phyloP scores from a whole-genome alignment of 805 yeast species.

The Nakazawaea ambrosiae region DNA sequence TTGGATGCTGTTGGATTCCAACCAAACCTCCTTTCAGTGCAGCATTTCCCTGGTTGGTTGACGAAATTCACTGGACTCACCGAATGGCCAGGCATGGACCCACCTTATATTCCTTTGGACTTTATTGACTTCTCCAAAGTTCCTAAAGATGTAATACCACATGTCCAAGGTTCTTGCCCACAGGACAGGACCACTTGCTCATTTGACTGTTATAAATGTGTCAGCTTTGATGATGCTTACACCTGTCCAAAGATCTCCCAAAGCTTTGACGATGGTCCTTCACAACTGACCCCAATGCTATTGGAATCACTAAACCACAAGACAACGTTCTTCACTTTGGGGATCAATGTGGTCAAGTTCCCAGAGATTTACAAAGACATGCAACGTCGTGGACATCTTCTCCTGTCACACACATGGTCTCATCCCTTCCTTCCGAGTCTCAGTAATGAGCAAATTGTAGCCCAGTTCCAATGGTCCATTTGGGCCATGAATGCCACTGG shows the following conservation, averaged over 20 bases:
- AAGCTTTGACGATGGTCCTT: slow-evolving; percentile 95
- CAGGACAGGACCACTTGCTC: slow-evolving; percentile 54
- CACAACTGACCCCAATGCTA: slow-evolving; percentile 58
- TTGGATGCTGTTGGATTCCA: slow-evolving; percentile 11
- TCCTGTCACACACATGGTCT: slow-evolving; percentile 91
- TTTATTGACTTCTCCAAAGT: slow-evolving; percentile 52
- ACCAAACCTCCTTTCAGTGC: slow-evolving; percentile 4
- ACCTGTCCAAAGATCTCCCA: slow-evolving; percentile 75
- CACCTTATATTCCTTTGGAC: slow-evolving; percentile 82
- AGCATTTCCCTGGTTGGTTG: slow-evolving; percentile 70
- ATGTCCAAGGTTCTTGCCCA: slow-evolving; percentile 56
- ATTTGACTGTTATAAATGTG: slow-evolving; percentile 81
- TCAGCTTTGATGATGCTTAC: slow-evolving; percentile 65
- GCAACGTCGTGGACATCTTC: slow-evolving; percentile 58
- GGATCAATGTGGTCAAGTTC: slow-evolving; percentile 67
- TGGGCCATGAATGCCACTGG: slow-evolving; percentile 99
- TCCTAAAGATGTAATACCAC: slow-evolving; percentile 37
- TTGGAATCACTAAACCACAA: slow-evolving; percentile 43
- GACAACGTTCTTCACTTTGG: slow-evolving; percentile 81
- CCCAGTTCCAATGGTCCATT: slow-evolving; percentile 89
- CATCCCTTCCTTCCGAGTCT: slow-evolving; percentile 79
- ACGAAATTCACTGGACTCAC: slow-evolving; percentile 61
- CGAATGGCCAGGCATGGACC: slow-evolving; percentile 81
- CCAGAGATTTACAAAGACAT: slow-evolving; percentile 67
- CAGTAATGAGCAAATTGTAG: slow-evolving; percentile 73